A percentile compares a stretch with the other conserved stretches of the same genome.
Conservation (phyloP, 805 yeast genomes). For the Schizosaccharomyces pombe region DNA sequence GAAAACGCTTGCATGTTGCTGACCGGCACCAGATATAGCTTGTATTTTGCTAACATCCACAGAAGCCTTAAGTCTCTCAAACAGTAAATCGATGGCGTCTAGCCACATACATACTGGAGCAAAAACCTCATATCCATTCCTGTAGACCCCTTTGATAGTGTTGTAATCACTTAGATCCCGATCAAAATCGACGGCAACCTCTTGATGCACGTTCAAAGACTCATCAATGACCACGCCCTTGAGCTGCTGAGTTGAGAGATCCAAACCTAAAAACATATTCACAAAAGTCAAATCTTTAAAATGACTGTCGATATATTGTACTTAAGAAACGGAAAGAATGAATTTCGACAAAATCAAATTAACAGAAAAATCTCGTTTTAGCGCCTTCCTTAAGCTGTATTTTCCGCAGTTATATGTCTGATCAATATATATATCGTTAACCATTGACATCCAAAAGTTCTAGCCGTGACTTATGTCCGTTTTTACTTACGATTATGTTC, state of each 20-base stretch:
- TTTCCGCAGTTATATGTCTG: too few relatives aligned
- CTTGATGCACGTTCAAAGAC: conserved; percentile 27
- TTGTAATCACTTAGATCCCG: conserved; percentile 34
- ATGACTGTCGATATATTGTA: too few relatives aligned
- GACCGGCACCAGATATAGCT: conserved; percentile 67
- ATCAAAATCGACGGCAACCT: conserved; percentile 54
- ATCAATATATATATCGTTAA: too few relatives aligned
- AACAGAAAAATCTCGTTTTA: too few relatives aligned
- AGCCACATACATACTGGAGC: conserved; percentile 84
- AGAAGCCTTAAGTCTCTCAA: conserved; percentile 23
- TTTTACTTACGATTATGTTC: too few relatives aligned
- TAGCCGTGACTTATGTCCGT: too few relatives aligned
- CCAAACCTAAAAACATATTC: conserved; percentile 41
- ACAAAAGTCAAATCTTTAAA: background rate
- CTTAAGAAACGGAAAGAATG: too few relatives aligned
- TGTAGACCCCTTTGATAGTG: conserved; percentile 50
- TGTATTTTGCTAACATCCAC: conserved; percentile 38
- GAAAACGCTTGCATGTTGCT: conserved; percentile 78
- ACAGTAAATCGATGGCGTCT: conserved; percentile 49
- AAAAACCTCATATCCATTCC: conserved; percentile 34
- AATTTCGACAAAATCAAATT: too few relatives aligned
- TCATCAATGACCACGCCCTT: conserved; percentile 46
- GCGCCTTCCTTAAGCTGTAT: too few relatives aligned
- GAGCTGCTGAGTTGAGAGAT: conserved; percentile 72
- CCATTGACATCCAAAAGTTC: too few relatives aligned